Evolutionary conservation across 2,329 filamentous ascomycete genomes (phyloP), one percentile per base, ranked within the genome.

Genomic region (Fusarium staphyleae): DNA sequence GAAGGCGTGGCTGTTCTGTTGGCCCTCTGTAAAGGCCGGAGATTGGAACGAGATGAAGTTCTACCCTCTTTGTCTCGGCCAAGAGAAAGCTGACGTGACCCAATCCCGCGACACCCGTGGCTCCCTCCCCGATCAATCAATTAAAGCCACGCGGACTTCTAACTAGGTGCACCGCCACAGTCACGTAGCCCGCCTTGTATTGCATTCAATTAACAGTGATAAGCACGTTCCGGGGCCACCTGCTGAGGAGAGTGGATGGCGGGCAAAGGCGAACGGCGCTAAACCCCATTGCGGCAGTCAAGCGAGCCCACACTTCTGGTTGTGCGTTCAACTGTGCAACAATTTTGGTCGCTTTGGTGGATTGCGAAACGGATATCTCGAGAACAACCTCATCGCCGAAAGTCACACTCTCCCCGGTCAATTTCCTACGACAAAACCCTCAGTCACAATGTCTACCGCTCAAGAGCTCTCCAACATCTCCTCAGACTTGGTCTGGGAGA

Each of bases 401-500:
- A 62, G 58, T 55, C 52, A 55, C 54, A 60, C 37, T 55, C 55
- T 60, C 58, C 58, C 59, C 52, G 59, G 57, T 62, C 57, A 64
- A 57, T 52, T 54, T 50, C 41, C 63, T 22, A 73, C 69, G 55
- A 55, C 58, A 63, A 72, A 72, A 52, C 52, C 19, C 52, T 50
- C 62, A 62, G 44, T 60, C 82, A 85, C 77, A 78, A 85, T 85
- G 81, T 75, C 78, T 68, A 74, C 75, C 71, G 81, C 70, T 78
- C 77, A 71, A 53, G 77, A 71, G 54, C 81, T 85, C 69, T 77
- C 87, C 71, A 91, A 92, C 83, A 83, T 96, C 75, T 96, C 92
- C 77, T 80, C 87, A 75, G 93, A 97, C 81, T 85, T 97, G 72
- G 81, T 96, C 84, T 98, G 93, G 93, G 89, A 93, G 86, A 81